Percentiles rank a stretch among this genome's conserved stretches.
phyloP scores from a whole-genome alignment of 352 stramenopile species.

The Phytophthora colocasiae region DNA sequence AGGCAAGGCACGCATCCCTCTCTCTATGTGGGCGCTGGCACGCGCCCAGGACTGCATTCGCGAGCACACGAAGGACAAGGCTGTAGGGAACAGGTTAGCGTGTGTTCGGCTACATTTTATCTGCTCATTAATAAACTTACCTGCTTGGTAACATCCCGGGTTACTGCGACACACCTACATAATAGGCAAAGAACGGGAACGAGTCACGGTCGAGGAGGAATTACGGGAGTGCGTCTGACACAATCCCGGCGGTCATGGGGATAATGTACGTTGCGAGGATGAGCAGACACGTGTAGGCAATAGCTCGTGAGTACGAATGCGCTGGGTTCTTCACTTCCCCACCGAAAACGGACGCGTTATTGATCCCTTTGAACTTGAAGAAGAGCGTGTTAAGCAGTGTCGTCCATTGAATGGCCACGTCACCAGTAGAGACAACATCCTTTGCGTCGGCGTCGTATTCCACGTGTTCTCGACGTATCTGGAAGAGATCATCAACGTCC shows the following conservation, averaged over 20 bases:
- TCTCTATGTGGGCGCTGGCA: no score
- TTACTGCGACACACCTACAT: no score
- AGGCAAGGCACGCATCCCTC: no score
- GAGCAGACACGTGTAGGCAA: conserved; percentile 83
- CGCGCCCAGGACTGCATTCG: no score
- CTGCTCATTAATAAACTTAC: no score
- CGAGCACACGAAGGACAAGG: no score
- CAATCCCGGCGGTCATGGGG: conserved; percentile 86
- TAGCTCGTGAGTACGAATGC: conserved; percentile 84
- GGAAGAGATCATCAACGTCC: conserved; percentile 50
- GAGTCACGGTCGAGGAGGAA: conserved; percentile 86
- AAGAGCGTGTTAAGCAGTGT: conserved; percentile 95
- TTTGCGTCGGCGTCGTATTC: conserved; percentile 24
- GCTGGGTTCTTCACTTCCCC: conserved; percentile 90
- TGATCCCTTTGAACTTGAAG: conserved; percentile 97
- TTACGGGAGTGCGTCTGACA: conserved; percentile 65
- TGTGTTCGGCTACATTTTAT: no score
- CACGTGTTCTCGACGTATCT: conserved; percentile 45
- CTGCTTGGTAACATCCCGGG: no score
- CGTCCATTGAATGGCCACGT: conserved; percentile 74
- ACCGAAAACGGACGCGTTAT: conserved; percentile 91
- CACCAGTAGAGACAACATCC: conserved; percentile 38
- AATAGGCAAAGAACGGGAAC: conserved; percentile 85
- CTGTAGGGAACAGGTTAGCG: no score
- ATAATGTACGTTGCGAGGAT: conserved; percentile 89